A percentile compares a stretch with the other conserved stretches of the same genome.
These are phyloP conservation scores for Arthrobotrys entomopaga DNA, from an alignment of 2,329 filamentous ascomycete genomes.

Conservation along the genomic window DNA sequence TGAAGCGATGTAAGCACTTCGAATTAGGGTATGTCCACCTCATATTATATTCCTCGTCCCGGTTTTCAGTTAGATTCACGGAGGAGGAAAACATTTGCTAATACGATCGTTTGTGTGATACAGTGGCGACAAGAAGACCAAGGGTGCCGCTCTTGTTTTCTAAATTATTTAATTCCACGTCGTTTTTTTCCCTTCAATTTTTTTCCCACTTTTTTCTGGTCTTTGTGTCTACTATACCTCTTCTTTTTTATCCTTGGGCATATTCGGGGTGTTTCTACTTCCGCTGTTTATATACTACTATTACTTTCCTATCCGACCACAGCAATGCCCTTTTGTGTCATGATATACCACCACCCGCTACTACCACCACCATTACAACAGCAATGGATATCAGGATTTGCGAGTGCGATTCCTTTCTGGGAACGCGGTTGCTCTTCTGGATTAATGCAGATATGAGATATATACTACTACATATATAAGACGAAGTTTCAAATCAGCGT, in stretches of 20 bases:
- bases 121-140: slow-evolving; percentile 99
- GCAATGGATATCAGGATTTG: slow-evolving; percentile 11
- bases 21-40: slow-evolving; percentile 84
- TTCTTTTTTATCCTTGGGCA: slow-evolving; percentile 39
- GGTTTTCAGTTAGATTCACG: not conserved
- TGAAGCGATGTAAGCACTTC: slow-evolving; percentile 99
- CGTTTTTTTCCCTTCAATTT: slow-evolving; percentile 29
- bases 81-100: slow-evolving; percentile 9
- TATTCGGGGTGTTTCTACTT: slow-evolving; percentile 55
- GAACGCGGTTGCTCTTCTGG: slow-evolving; percentile 8
- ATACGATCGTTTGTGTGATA: slow-evolving; percentile 58
- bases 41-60: slow-evolving; percentile 23
- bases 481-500: too few species aligned
- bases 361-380: slow-evolving; percentile 18
- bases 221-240: slow-evolving; percentile 19
- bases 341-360: slow-evolving; percentile 42
- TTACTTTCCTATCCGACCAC: slow-evolving; percentile 35
- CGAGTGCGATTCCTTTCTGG: slow-evolving; percentile 8
- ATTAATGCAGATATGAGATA: slow-evolving; percentile 54
- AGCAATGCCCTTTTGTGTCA: slow-evolving; percentile 44
- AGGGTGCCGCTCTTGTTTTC: slow-evolving; percentile 99
- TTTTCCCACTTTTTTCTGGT: slow-evolving; percentile 6
- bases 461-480: slow-evolving; percentile 7
- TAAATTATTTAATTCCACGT: slow-evolving; percentile 72
- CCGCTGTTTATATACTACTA: slow-evolving; percentile 52